Conservation (phyloP, 2,329 filamentous ascomycete species). For the Aspergillus floridensis region DNA sequence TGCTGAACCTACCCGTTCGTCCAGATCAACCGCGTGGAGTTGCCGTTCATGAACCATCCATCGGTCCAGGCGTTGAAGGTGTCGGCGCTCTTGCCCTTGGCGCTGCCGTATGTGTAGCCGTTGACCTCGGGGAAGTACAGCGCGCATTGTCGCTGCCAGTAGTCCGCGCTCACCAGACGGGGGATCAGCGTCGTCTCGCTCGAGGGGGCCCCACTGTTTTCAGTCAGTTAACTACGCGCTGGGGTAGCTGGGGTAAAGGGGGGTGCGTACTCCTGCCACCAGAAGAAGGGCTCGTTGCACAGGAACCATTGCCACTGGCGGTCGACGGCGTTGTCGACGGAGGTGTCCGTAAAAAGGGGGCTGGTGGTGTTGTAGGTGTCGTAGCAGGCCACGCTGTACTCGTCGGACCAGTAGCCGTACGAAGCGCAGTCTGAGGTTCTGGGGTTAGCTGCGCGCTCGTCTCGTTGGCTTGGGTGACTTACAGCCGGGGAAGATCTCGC, state of each 20-base stretch:
- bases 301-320: slow-evolving; percentile 61
- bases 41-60: slow-evolving; percentile 52
- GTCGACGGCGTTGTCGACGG: slow-evolving; percentile 47
- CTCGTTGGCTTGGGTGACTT: neutral
- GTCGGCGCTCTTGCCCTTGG: slow-evolving; percentile 13
- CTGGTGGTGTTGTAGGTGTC: slow-evolving; percentile 53
- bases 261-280: slow-evolving; percentile 52
- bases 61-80: slow-evolving; percentile 54
- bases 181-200: slow-evolving; percentile 51
- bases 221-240: neutral
- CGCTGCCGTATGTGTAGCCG: slow-evolving; percentile 5
- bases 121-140: slow-evolving; percentile 47
- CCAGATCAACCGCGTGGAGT: slow-evolving; percentile 57
- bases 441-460: neutral
- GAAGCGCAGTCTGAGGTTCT: slow-evolving; percentile 42
- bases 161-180: slow-evolving; percentile 50
- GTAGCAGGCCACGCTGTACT: slow-evolving; percentile 50
- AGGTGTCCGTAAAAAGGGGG: slow-evolving; percentile 51
- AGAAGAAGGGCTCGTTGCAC: slow-evolving; percentile 63
- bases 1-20: slow-evolving; percentile 50
- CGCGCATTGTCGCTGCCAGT: slow-evolving; percentile 56
- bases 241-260: too few relatives aligned
- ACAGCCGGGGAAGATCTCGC: slow-evolving; percentile 45
- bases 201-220: slow-evolving; percentile 45
- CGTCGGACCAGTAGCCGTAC: slow-evolving; percentile 50